Evolutionary conservation across 352 stramenopile genomes (phyloP), one percentile per base, ranked within the genome.

Genomic region (Pythium insidiosum): DNA sequence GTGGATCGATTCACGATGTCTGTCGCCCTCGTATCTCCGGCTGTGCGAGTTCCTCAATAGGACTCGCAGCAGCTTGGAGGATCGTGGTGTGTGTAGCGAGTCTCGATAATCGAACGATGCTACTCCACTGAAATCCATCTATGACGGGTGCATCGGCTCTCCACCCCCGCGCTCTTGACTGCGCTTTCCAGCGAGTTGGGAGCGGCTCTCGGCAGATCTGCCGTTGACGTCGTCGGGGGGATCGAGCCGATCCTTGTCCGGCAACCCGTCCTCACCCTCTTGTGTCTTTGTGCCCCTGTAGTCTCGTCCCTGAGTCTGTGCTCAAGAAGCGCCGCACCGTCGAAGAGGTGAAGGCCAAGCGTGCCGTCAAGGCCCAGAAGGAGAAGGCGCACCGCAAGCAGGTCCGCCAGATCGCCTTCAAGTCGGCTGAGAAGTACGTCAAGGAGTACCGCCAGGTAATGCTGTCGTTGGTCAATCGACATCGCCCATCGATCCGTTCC

Each of bases 391-490:
- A 92, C 77, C 74, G 80, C 63, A 79, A 84, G 61, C 88, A 92
- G 66, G 80, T 92, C 45, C 77, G 78, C 56, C 71, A 88, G 63
- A 91, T 92, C 56, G 80, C 80, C 31, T 96, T 97, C 72, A 96
- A 96, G 66, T 90, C 84, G 42, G 95, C 95, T n/a, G 89, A 98
- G 70, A 97, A 98, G 77, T 99, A 99, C 78, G 78, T 97, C 43
- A 97, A 97, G 61, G 96, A 99, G 70, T 99, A 99, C 92, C 86
- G 86, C 39, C 74, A 85, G 51, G 73, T 94, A 67, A 75, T 13
- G 9, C 28, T 34, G 9, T 34, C 15, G 28, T 33, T 33, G 28
- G 28, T 33, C 9, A 33, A 33, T 33, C 28, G 15, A 9, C 28
- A 13, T 34, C 28, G 9, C 28, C 28, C n/a, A n/a, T n/a, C n/a